Conservation (phyloP, 176 grass and related monocot species). For the Avena eriantha region DNA sequence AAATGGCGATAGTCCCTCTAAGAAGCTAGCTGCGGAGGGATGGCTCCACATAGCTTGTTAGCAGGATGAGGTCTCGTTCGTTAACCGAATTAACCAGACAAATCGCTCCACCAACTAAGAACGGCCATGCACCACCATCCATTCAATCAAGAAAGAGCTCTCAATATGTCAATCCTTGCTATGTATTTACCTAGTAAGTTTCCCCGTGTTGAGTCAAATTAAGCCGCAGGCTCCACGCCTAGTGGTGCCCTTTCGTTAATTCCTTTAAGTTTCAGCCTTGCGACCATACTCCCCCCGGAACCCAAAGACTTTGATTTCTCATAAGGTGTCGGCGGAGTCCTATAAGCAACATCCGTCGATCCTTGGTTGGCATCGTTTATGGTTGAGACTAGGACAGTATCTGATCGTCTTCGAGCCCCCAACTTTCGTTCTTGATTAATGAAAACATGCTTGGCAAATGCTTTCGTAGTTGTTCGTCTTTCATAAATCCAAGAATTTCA, state of each 20-base stretch:
- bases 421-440: conserved; percentile 85
- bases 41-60: conserved; percentile 58
- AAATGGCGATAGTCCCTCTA: conserved; percentile 84
- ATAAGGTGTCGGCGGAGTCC: conserved; percentile 81
- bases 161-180: conserved; percentile 67
- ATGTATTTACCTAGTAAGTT: conserved; percentile 66
- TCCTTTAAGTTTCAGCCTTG: conserved; percentile 52
- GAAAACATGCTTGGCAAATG: conserved; percentile 83
- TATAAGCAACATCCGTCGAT: conserved; percentile 77
- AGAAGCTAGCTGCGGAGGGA: conserved; percentile 83
- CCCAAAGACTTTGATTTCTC: conserved; percentile 94
- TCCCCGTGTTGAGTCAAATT: conserved; percentile 55
- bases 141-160: conserved; percentile 72
- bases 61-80: conserved; percentile 69
- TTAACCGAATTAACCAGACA: conserved; percentile 74
- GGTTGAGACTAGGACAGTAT: conserved; percentile 78
- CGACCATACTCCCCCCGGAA: conserved; percentile 68
- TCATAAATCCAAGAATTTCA: conserved; percentile 93
- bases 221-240: conserved; percentile 39
- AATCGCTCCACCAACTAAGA: conserved; percentile 62
- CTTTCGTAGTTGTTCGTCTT: conserved; percentile 77
- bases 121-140: conserved; percentile 53
- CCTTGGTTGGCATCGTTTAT: conserved; percentile 70
- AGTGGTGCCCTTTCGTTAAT: conserved; percentile 31
- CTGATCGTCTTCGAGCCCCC: conserved; percentile 73